Percentiles rank a stretch among this genome's conserved stretches.
phyloP scores from a whole-genome alignment of 345 rosid genomes.

The Eutrema japonicum region DNA sequence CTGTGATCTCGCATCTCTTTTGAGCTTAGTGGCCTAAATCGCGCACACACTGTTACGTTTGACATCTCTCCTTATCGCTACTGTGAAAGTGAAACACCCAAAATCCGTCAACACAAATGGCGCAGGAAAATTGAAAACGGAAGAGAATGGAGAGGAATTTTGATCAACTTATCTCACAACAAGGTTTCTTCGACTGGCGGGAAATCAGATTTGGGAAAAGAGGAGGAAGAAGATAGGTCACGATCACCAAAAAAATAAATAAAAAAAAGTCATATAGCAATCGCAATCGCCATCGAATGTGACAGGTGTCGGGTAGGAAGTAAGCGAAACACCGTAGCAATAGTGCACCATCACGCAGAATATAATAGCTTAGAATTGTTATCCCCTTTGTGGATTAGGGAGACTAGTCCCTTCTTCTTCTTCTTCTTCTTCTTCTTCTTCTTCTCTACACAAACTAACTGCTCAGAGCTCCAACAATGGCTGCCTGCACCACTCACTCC shows the following conservation, averaged over 20 bases:
- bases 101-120: not conserved
- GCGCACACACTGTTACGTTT: conserved; percentile 72
- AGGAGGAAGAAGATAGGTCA: too few relatives aligned
- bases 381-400: conserved; percentile 37
- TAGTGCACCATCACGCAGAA: conserved; percentile 31
- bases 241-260: too few relatives aligned
- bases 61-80: conserved; percentile 44
- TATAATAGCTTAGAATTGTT: conserved; percentile 9
- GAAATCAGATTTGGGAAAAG: conserved; percentile 21
- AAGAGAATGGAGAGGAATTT: not conserved
- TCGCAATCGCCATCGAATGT: not conserved
- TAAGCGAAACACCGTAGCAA: not conserved
- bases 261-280: too few relatives aligned
- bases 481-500: conserved; percentile 55
- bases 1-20: conserved; percentile 61
- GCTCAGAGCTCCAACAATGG: conserved; percentile 50
- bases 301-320: conserved; percentile 12
- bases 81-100: not conserved
- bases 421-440: not conserved
- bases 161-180: not conserved
- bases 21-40: conserved; percentile 77
- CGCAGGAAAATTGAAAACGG: too few relatives aligned
- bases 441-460: not conserved
- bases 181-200: conserved; percentile 27
- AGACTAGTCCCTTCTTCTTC: not conserved